Evolutionary conservation across 495 filamentous ascomycete species (phyloP).

Genomic region (Aspergillus bridgeri): DNA sequence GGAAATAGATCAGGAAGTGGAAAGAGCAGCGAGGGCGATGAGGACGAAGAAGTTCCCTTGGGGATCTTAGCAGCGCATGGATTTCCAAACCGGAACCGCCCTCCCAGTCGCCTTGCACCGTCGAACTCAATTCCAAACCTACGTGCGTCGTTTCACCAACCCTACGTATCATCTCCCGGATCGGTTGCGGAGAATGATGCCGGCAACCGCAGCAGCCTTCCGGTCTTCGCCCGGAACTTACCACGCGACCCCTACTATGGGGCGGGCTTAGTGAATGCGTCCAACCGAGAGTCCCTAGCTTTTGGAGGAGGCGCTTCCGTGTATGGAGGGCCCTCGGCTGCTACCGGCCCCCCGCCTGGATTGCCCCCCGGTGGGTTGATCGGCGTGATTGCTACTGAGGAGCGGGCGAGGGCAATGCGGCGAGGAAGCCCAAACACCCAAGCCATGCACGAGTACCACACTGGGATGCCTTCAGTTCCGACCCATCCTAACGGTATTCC

Average conservation of each 20-base stretch:
- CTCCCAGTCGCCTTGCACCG: conserved; percentile 66
- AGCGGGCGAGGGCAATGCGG: conserved; percentile 71
- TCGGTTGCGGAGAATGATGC: conserved; percentile 43
- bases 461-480: conserved; percentile 30
- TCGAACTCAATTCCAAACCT: conserved; percentile 57
- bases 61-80: conserved; percentile 89
- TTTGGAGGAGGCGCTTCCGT: conserved; percentile 58
- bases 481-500: conserved; percentile 33
- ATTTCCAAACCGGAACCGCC: conserved; percentile 79
- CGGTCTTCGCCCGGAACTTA: conserved; percentile 81
- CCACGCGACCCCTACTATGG: conserved; percentile 89
- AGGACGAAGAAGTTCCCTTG: conserved; percentile 84
- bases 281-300: conserved; percentile 73
- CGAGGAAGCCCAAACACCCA: conserved; percentile 72
- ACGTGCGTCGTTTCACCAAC: conserved; percentile 36
- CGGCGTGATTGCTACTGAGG: conserved; percentile 86
- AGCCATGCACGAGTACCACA: conserved; percentile 42
- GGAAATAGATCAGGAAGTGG: conserved; percentile 39
- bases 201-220: conserved; percentile 51
- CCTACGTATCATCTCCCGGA: conserved; percentile 37
- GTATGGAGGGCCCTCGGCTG: conserved; percentile 50
- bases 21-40: conserved; percentile 59
- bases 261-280: conserved; percentile 69
- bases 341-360: conserved; percentile 28
- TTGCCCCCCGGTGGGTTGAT: conserved; percentile 71